These are phyloP conservation scores for Chaetoceros muelleri DNA, from an alignment of 108 stramenopile species.

Conservation along the genomic window DNA sequence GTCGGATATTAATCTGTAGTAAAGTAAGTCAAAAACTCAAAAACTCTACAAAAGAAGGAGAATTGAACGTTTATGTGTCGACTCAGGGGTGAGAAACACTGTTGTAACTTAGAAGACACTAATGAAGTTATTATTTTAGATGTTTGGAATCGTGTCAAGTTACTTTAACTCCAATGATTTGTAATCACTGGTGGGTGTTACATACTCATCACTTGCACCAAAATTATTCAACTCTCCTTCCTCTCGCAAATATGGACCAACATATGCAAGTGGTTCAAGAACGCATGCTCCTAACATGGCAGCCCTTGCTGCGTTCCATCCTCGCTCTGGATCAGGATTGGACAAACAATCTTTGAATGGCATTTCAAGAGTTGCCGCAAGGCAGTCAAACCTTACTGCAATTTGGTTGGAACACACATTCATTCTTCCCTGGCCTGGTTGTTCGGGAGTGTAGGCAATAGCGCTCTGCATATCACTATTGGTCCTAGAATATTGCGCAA, in stretches of 20 bases:
- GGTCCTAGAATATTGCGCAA: slow-evolving; percentile 46
- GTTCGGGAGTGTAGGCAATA: slow-evolving; percentile 61
- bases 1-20: too few species aligned
- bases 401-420: slow-evolving; percentile 83
- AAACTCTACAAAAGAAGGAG: too few species aligned
- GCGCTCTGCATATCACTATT: slow-evolving; percentile 71
- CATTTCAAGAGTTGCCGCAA: slow-evolving; percentile 76
- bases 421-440: slow-evolving; percentile 31
- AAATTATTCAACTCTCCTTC: slow-evolving; percentile 56
- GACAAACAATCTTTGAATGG: slow-evolving; percentile 77
- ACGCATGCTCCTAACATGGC: slow-evolving; percentile 48
- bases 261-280: slow-evolving; percentile 48
- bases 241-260: slow-evolving; percentile 57
- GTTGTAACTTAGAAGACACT: too few species aligned
- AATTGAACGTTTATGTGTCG: too few species aligned
- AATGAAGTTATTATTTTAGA: too few species aligned
- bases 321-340: slow-evolving; percentile 45
- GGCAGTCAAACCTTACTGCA: slow-evolving; percentile 62
- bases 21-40: too few species aligned
- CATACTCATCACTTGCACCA: slow-evolving; percentile 51
- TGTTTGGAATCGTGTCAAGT: too few species aligned
- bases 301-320: slow-evolving; percentile 54
- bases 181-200: slow-evolving; percentile 38
- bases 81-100: too few species aligned
- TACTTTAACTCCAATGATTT: too few species aligned